phyloP scores from a whole-genome alignment of 345 rosid species.

The Salix exigua region DNA sequence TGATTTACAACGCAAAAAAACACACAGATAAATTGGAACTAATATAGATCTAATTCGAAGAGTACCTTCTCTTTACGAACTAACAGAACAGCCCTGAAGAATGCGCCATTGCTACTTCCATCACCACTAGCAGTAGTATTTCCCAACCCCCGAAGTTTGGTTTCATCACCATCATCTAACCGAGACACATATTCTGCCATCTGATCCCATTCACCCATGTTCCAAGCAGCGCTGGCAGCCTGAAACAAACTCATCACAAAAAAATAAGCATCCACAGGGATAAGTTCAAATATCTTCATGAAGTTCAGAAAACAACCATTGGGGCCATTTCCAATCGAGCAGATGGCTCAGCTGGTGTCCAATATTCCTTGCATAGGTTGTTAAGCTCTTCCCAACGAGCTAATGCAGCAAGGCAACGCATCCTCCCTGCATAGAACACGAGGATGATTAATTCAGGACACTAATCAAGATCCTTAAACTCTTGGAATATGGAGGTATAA shows the following conservation, averaged over 20 bases:
- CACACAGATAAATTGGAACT: not conserved
- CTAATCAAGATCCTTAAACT: not conserved
- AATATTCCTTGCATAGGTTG: conserved; percentile 90
- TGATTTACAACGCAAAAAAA: conserved; percentile 4
- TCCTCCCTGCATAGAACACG: conserved; percentile 55
- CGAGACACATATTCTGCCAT: conserved; percentile 97
- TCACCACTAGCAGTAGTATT: conserved; percentile 84
- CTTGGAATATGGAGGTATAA: not conserved
- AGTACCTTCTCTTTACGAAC: conserved; percentile 79
- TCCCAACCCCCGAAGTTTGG: conserved; percentile 73
- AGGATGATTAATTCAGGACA: conserved; percentile 15
- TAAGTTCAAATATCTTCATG: conserved; percentile 11
- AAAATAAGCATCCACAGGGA: conserved; percentile 16
- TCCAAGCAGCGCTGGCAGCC: conserved; percentile 99
- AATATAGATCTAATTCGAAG: not conserved
- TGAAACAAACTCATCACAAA: conserved; percentile 21
- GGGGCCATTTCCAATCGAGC: conserved; percentile 99
- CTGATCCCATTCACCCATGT: conserved; percentile 99
- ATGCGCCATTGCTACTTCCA: conserved; percentile 94
- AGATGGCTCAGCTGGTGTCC: conserved; percentile 97
- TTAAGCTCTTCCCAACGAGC: conserved; percentile 98
- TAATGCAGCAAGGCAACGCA: conserved; percentile 97
- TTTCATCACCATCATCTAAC: conserved; percentile 94
- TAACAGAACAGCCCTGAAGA: conserved; percentile 87
- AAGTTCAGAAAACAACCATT: conserved; percentile 55